Evolutionary conservation across 1,284 basidiomycete species (phyloP), one percentile per base, ranked within the genome.

Genomic region (Boletellus sp.): DNA sequence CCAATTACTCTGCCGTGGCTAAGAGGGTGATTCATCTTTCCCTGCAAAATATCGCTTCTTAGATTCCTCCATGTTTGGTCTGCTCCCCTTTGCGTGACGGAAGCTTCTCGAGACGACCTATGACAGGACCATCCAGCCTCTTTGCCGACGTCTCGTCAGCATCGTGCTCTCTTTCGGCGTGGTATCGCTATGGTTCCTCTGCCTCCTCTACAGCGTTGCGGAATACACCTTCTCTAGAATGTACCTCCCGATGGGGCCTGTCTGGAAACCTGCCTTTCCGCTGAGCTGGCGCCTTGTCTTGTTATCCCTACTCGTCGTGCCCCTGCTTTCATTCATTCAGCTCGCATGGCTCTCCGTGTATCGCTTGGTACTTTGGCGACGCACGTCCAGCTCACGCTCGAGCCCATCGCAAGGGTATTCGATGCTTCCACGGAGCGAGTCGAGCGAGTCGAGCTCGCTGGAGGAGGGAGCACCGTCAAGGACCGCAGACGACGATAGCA

Each of bases 231-330:
- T 63, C 37, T 51, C 49, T 10, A 4, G 18, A 1, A 44, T 40
- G 45, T 58, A 60, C 52, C 47, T 62, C 8, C 22, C 21, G 0
- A 1, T 44, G 0, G 18, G 36, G 0, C 21, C 8, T 16, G 44
- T 62, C 40, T 61, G 62, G 62, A 53, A 50, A 35, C 56, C 56
- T 2, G 59, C 51, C 1, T 61, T 61, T 36, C 62, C 60, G 1
- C 21, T 44, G 10, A 61, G 51, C 30, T 64, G 62, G 62, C 62
- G 60, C 30, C 7, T 60, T 1, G 0, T 61, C 1, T 44, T 63
- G 41, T 13, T 61, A 18, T 47, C 30, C 4, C n/a, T 64, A 21
- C 59, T 52, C 8, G 45, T 52, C 1, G 44, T 60, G 11, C 60
- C 60, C 12, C 13, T n/a, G 5, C 38, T 61, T 12, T 39, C 60